Base-by-base conservation (phyloP, 148 eudicot genomes). In the Nepenthes gracilis region DNA sequence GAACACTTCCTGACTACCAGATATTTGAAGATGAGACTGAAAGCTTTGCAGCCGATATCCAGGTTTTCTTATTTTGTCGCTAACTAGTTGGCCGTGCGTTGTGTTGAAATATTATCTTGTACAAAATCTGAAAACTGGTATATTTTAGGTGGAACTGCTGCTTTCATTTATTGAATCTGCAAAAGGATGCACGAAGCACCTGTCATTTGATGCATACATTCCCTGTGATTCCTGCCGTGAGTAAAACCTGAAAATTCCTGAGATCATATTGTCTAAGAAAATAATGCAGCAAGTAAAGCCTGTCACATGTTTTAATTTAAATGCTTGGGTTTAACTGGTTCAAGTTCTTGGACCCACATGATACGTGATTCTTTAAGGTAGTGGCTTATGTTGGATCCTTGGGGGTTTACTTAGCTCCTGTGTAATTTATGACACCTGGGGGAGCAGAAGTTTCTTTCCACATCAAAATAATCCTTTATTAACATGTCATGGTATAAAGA, bases 91-190 rank as follows among this genome's bases (percentile, higher is more conserved):
- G 6, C 14, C 45, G 14, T 55, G 43, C 10, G 36, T 55, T 62
- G 54, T 55, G 45, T 15, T 43, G 12, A 55, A 54, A n/a, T 54
- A 2, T 32, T 37, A 13, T 61, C 55, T 55, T 71, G 54, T 54
- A 36, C 35, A 43, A 36, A 53, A 35, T 60, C 35, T 11, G 50
- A 64, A 35, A 63, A 63, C 59, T 37, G 69, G 60, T 61, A 55
- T 65, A 36, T 70, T 61, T 43, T 67, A 88, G 96, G 88, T 76
- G 74, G 93, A 88, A 60, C 80, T 88, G 45, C 60, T 67, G 9
- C 93, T 92, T 62, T 77, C 96, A 43, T 92, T 92, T 74, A 62
- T 76, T 74, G 97, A 92, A 79, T 96, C 98, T 49, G 96, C 81
- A 15, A 65, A 74, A 67, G 98, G 94, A 62, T 88, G 98, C 83